phyloP scores from a whole-genome alignment of 257 asterid species.

The Cynanchum wilfordii region DNA sequence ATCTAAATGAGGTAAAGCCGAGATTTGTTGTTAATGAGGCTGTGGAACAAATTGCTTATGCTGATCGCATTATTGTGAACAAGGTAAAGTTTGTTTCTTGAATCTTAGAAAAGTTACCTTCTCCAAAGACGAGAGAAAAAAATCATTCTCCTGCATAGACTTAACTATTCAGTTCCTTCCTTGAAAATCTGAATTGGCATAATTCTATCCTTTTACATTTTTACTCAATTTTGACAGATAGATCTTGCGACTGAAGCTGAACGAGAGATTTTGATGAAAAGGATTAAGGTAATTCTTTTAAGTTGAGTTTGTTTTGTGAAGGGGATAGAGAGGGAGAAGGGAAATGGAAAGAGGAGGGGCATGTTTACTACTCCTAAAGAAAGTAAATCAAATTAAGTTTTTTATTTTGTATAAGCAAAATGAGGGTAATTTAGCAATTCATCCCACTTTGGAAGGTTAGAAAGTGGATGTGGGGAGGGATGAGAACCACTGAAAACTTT shows the following conservation, averaged over 20 bases:
- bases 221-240: slow-evolving; percentile 47
- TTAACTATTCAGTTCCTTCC: slow-evolving; percentile 12
- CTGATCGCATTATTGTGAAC: slow-evolving; percentile 88
- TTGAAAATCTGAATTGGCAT: slow-evolving; percentile 14
- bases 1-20: slow-evolving; percentile 78
- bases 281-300: slow-evolving; percentile 49
- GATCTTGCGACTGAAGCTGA: slow-evolving; percentile 77
- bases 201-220: slow-evolving; percentile 16
- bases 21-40: slow-evolving; percentile 97
- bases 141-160: not conserved
- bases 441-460: not conserved
- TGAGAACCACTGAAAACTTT: not conserved
- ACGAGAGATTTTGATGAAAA: slow-evolving; percentile 52
- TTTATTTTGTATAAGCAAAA: no score
- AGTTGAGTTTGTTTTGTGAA: no score
- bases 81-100: slow-evolving; percentile 36
- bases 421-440: not conserved
- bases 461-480: not conserved
- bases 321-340: not conserved
- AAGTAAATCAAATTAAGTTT: not conserved
- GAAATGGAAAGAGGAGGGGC: not conserved
- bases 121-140: not conserved
- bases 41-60: slow-evolving; percentile 95
- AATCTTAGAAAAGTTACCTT: not conserved
- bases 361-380: not conserved